A percentile compares a stretch with the other conserved stretches of the same genome.
Conservation (phyloP, 2,329 filamentous ascomycete species). For the Scolecobasidium constrictum region DNA sequence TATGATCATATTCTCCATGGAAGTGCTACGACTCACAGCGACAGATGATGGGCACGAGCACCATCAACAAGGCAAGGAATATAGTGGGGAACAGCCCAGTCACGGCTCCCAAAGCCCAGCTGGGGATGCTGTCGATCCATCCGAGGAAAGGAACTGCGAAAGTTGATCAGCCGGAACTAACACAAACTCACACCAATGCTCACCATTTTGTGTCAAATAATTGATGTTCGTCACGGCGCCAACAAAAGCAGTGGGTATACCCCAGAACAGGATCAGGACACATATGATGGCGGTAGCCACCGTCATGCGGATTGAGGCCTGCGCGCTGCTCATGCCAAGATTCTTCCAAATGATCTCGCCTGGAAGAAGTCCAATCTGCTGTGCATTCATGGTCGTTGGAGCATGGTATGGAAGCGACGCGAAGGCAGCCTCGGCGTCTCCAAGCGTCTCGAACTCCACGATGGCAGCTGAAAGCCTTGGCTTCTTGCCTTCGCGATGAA, state of each 20-base stretch:
- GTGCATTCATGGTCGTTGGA: slow-evolving; percentile 25
- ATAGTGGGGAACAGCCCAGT: slow-evolving; percentile 76
- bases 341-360: slow-evolving; percentile 38
- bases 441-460: slow-evolving; percentile 74
- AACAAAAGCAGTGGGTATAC: slow-evolving; percentile 33
- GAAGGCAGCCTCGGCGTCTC: slow-evolving; percentile 73
- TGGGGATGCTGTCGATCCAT: slow-evolving; percentile 65
- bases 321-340: slow-evolving; percentile 25
- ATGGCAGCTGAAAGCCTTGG: slow-evolving; percentile 69
- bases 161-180: no score
- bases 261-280: slow-evolving; percentile 34
- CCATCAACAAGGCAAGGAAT: slow-evolving; percentile 72
- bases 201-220: slow-evolving; percentile 32
- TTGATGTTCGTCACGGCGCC: slow-evolving; percentile 34
- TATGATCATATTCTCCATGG: background rate
- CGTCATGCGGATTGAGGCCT: slow-evolving; percentile 20
- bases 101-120: slow-evolving; percentile 65
- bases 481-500: slow-evolving; percentile 55
- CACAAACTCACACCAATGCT: no score
- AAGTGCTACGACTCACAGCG: slow-evolving; percentile 44
- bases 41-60: slow-evolving; percentile 72
- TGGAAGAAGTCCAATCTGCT: slow-evolving; percentile 32
- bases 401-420: slow-evolving; percentile 43
- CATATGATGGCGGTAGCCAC: slow-evolving; percentile 27
- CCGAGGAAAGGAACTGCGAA: slow-evolving; percentile 57